These are phyloP conservation scores for Rhytidiadelphus loreus DNA, from an alignment of 225 moss, liverwort and hornwort genomes.

Conservation along the genomic window DNA sequence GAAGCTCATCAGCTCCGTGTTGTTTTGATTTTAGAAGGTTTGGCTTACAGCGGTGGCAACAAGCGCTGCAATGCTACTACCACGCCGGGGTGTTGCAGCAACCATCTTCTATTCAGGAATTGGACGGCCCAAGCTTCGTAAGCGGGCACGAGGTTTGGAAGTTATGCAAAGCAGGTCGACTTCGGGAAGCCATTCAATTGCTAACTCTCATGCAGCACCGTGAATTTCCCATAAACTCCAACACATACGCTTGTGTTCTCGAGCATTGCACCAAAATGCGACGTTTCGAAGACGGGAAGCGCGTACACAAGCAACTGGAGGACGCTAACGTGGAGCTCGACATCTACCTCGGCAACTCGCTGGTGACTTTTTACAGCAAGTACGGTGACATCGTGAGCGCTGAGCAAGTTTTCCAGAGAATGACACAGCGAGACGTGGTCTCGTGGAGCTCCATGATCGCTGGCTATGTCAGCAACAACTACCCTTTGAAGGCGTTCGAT, in stretches of 20 bases:
- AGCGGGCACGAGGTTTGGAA: conserved; percentile 21
- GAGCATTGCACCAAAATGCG: conserved; percentile 25
- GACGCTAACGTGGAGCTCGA: conserved; percentile 5
- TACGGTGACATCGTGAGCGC: conserved; percentile 9
- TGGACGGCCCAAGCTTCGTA: background rate
- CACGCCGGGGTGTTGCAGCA: background rate
- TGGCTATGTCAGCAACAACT: conserved; percentile 6
- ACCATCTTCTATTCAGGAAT: background rate
- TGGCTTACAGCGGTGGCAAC: conserved; percentile 11
- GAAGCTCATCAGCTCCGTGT: background rate
- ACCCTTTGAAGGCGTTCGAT: conserved; percentile 1
- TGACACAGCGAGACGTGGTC: conserved; percentile 26
- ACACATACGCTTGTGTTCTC: conserved; percentile 15
- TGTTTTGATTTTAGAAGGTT: background rate
- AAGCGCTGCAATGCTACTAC: background rate
- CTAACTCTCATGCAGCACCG: conserved; percentile 13
- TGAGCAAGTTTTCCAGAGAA: conserved; percentile 12
- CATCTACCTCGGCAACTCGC: conserved; percentile 33
- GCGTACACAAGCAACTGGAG: conserved; percentile 6
- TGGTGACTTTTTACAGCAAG: conserved; percentile 35
- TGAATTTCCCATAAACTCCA: conserved; percentile 12
- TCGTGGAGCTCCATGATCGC: conserved; percentile 44
- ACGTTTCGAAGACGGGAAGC: conserved; percentile 23
- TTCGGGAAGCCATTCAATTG: conserved; percentile 14
- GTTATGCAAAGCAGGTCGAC: conserved; percentile 14